These are phyloP conservation scores for Coniferiporia weirii DNA, from an alignment of 1,284 basidiomycete species.

Conservation along the genomic window DNA sequence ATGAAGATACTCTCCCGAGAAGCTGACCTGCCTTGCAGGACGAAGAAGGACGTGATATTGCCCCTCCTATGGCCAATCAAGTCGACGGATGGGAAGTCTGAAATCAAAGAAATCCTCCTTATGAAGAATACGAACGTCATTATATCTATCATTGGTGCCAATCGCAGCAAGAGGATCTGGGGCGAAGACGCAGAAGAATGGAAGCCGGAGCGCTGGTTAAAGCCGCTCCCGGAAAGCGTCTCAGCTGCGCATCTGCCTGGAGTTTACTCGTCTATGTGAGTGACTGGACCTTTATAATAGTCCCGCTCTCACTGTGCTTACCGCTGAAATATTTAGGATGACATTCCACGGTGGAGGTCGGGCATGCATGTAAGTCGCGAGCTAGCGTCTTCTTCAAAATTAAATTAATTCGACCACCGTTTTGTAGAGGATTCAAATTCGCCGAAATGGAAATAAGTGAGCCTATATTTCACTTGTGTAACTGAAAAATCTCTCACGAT, in stretches of 20 bases:
- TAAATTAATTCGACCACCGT: neutral
- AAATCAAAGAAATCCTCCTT: constrained; percentile 16
- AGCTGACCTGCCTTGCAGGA: neutral
- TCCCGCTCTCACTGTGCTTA: neutral
- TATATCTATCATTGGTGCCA: constrained; percentile 21
- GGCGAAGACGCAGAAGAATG: constrained; percentile 22
- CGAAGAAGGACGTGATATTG: constrained; percentile 17
- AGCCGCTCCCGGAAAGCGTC: constrained; percentile 11
- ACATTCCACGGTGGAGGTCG: constrained; percentile 17
- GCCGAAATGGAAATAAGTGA: constrained; percentile 18
- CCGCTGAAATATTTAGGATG: constrained; percentile 3
- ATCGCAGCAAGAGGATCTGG: constrained; percentile 21
- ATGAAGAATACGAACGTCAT: constrained; percentile 21
- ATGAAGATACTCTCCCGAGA: neutral
- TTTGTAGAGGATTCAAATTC: constrained; percentile 9
- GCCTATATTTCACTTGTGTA: neutral
- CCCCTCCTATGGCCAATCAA: constrained; percentile 21
- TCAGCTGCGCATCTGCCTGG: constrained; percentile 20
- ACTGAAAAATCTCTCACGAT: too few relatives aligned
- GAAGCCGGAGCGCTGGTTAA: constrained; percentile 24
- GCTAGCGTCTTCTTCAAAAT: neutral
- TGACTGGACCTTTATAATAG: neutral
- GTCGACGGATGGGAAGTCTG: constrained; percentile 11
- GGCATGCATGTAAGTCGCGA: constrained; percentile 14
- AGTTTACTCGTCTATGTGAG: constrained; percentile 23